Evolutionary conservation across 345 rosid genomes (phyloP).

Genomic region (Capsella bursapastoris): DNA sequence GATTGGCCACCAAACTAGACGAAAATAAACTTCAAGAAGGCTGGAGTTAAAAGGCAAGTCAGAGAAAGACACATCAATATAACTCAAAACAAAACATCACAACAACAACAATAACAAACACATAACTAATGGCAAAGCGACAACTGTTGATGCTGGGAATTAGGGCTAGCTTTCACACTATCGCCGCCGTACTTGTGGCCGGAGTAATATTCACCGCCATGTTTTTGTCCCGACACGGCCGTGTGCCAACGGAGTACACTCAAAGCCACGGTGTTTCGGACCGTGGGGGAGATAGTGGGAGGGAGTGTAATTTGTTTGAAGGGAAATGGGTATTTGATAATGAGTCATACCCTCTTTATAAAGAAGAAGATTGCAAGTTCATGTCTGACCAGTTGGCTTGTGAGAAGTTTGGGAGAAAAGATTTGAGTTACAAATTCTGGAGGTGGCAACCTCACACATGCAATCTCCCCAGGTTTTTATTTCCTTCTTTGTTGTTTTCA

Average conservation of each 20-base stretch:
- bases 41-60: constrained; percentile 42
- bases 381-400: constrained; percentile 84
- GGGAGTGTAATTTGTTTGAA: constrained; percentile 65
- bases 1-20: constrained; percentile 44
- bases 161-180: constrained; percentile 63
- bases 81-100: constrained; percentile 37
- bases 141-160: constrained; percentile 55
- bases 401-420: constrained; percentile 80
- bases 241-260: constrained; percentile 17
- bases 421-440: constrained; percentile 69
- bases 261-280: constrained; percentile 15
- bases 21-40: constrained; percentile 35
- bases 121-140: constrained; percentile 52
- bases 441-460: constrained; percentile 92
- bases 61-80: constrained; percentile 43
- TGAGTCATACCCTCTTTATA: constrained; percentile 68
- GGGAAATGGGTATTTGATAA: constrained; percentile 86
- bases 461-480: constrained; percentile 75
- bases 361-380: constrained; percentile 74
- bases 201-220: constrained; percentile 53
- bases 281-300: constrained; percentile 4
- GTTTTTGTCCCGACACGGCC: constrained; percentile 50
- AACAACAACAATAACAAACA: constrained; percentile 23
- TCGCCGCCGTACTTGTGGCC: constrained; percentile 64
- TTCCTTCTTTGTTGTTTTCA: constrained; percentile 5